Percentiles rank a stretch among this genome's conserved stretches.
phyloP scores from a whole-genome alignment of 768 basidiomycete species.

The Tricholoma matsutake region DNA sequence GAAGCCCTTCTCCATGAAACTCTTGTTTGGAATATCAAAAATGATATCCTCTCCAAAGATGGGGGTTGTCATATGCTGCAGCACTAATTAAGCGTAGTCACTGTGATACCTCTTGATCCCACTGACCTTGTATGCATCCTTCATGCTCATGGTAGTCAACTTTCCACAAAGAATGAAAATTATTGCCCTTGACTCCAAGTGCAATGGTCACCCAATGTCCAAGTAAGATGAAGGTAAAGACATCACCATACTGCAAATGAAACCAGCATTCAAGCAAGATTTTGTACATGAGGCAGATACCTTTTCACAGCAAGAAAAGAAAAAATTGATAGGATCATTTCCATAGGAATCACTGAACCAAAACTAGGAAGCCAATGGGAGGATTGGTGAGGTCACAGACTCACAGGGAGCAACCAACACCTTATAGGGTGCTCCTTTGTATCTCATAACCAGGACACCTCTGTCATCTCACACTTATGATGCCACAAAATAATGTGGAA shows the following conservation, averaged over 20 bases:
- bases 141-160: slow-evolving; percentile 87
- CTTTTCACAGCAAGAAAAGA: slow-evolving; percentile 75
- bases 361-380: slow-evolving; percentile 85
- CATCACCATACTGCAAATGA: slow-evolving; percentile 80
- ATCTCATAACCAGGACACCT: too few relatives aligned
- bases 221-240: slow-evolving; percentile 91
- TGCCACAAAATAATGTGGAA: too few relatives aligned
- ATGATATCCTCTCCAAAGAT: slow-evolving; percentile 98
- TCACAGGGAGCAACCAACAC: too few relatives aligned
- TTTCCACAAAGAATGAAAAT: slow-evolving; percentile 94
- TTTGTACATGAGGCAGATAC: slow-evolving; percentile 32
- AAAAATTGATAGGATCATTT: slow-evolving; percentile 88
- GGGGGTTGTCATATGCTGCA: slow-evolving; percentile 85
- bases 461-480: too few relatives aligned
- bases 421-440: too few relatives aligned
- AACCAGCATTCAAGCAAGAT: background rate
- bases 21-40: slow-evolving; percentile 93
- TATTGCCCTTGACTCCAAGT: slow-evolving; percentile 87
- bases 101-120: too few relatives aligned
- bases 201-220: slow-evolving; percentile 91
- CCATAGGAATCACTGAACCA: slow-evolving; percentile 91
- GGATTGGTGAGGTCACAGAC: slow-evolving; percentile 67
- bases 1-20: slow-evolving; percentile 98
- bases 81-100: background rate
- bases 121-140: slow-evolving; percentile 91